phyloP scores from a whole-genome alignment of 768 basidiomycete species.

The Tricholoma saponaceum region DNA sequence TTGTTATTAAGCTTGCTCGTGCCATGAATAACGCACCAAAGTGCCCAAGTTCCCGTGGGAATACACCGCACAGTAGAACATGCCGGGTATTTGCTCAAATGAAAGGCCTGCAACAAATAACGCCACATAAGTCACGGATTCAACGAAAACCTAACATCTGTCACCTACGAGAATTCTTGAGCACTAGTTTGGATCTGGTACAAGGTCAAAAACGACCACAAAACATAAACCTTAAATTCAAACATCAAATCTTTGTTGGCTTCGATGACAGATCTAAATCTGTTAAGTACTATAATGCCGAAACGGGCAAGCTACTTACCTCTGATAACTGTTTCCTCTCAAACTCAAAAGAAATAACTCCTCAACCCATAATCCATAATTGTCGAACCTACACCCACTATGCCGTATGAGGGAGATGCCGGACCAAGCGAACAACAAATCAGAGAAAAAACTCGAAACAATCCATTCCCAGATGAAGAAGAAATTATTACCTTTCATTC shows the following conservation, averaged over 20 bases:
- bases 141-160: conserved; percentile 8
- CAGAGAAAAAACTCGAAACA: too few species aligned
- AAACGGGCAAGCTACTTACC: background rate
- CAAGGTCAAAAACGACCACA: conserved; percentile 1
- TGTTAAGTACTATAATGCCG: background rate
- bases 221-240: background rate
- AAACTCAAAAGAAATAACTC: too few species aligned
- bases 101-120: conserved; percentile 4
- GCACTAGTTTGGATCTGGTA: conserved; percentile 17
- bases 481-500: too few species aligned
- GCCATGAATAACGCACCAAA: background rate
- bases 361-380: background rate
- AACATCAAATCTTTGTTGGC: background rate
- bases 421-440: too few species aligned
- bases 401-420: background rate
- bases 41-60: background rate
- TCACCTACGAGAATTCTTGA: conserved; percentile 17
- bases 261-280: conserved; percentile 3
- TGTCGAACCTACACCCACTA: background rate
- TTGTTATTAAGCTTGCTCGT: background rate
- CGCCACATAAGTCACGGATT: conserved; percentile 18
- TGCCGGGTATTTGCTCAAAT: background rate
- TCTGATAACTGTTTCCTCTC: background rate
- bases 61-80: background rate
- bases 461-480: too few species aligned